Evolutionary conservation across 2,329 filamentous ascomycete species (phyloP), one percentile per base, ranked within the genome.

Genomic region (Penicillium decumbens): DNA sequence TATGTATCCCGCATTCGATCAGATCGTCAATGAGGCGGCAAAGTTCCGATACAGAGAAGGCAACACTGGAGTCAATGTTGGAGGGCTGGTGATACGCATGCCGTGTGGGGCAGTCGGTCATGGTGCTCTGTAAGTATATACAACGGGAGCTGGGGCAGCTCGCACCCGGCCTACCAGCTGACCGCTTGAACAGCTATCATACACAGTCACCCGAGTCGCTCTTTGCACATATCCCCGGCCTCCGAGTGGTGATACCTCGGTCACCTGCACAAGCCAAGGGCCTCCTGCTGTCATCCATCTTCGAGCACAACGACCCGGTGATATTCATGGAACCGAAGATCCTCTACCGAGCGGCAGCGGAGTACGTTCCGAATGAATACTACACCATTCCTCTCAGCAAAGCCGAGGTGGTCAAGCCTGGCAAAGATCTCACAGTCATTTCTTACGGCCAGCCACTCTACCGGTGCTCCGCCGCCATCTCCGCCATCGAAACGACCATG

Each of bases 291-390:
- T 80, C 87, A 3, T 80, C 86, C 0, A 89, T 95, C 45, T 82
- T 82, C 44, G 82, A 75, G 73, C 83, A 79, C 62, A 88, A 89
- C 54, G 91, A 96, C 67, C 91, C 91, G 0, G 89, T 92, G 54
- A 77, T 96, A 45, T 95, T 96, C 71, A 84, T 96, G 84, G 91
- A 96, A 68, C 91, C 91, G 39, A 96, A 96, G 74, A 88, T 93
- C 41, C 76, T 96, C 10, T 96, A 96, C 69, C 85, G 91, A 18
- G 90, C 91, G 0, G 88, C 91, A 0, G 88, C 95, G 25, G 91
- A 96, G 70, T 88, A 95, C 68, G 91, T 96, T 1, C 91, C 91
- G 0, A 81, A 84, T 1, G 85, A 83, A 20, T 75, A 87, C 3
- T 96, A 93, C 67, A 83, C 84, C n/a, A 78, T 96, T 12, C 89